Evolutionary conservation across 202 grass and related monocot genomes (phyloP).

Genomic region (Setaria viridis): DNA sequence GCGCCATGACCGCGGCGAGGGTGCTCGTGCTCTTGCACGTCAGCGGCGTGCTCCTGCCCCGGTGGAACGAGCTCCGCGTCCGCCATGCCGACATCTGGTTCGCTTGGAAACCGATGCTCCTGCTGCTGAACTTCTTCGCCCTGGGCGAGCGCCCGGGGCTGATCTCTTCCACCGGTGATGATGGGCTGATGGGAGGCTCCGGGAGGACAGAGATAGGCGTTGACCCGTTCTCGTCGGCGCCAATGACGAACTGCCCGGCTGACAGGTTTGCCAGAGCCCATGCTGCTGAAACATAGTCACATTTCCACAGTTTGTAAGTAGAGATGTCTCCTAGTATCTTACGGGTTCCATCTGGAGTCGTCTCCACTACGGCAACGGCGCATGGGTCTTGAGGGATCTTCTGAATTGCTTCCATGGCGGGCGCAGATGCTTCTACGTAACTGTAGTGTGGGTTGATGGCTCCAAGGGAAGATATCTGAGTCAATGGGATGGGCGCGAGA

Average conservation of each 20-base stretch:
- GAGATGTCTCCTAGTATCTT: conserved; percentile 95
- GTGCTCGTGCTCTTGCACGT: conserved; percentile 84
- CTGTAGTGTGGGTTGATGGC: conserved; percentile 64
- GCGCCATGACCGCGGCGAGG: conserved; percentile 89
- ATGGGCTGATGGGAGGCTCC: conserved; percentile 47
- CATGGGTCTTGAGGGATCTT: conserved; percentile 79
- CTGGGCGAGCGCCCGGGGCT: conserved; percentile 55
- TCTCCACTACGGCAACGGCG: conserved; percentile 77
- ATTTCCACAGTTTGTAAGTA: conserved; percentile 96
- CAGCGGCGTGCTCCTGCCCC: conserved; percentile 72
- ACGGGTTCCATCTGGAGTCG: conserved; percentile 51
- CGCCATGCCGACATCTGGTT: conserved; percentile 59
- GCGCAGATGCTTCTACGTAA: conserved; percentile 62
- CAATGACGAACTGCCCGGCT: conserved; percentile 84
- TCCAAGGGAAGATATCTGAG: conserved; percentile 81
- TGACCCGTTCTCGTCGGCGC: conserved; percentile 70
- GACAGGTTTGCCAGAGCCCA: conserved; percentile 93
- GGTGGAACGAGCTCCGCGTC: conserved; percentile 66
- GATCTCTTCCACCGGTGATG: conserved; percentile 43
- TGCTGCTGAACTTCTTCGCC: conserved; percentile 85
- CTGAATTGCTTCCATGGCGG: conserved; percentile 72
- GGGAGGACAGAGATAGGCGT: conserved; percentile 36
- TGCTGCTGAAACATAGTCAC: conserved; percentile 78
- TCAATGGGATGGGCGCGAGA: conserved; percentile 79
- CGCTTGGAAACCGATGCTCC: conserved; percentile 74